phyloP scores from a whole-genome alignment of 2,329 filamentous ascomycete species.

The Fusarium keratoplasticum region DNA sequence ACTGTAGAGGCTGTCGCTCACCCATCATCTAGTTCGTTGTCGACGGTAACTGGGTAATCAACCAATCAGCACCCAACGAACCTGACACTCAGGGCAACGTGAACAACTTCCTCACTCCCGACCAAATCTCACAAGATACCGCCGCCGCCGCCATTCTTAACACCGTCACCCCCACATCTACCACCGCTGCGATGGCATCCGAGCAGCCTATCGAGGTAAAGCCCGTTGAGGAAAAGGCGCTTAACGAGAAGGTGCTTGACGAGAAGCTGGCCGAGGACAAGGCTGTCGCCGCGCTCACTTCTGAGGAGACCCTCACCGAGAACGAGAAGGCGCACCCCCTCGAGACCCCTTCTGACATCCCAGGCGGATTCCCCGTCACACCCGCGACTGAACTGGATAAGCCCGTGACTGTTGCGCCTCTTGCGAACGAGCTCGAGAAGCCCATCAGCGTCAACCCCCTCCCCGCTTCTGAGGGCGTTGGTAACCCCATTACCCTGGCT shows the following conservation, averaged over 20 bases:
- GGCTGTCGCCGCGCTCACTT: constrained; percentile 16
- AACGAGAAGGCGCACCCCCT: constrained; percentile 46
- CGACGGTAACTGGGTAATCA: constrained; percentile 89
- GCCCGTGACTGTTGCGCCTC: constrained; percentile 68
- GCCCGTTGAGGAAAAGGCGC: constrained; percentile 19
- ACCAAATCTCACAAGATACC: constrained; percentile 69
- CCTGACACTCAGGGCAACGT: constrained; percentile 85
- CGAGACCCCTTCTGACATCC: constrained; percentile 51
- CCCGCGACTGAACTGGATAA: constrained; percentile 66
- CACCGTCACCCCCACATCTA: constrained; percentile 75
- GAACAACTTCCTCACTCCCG: constrained; percentile 89
- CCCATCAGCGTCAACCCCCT: constrained; percentile 70
- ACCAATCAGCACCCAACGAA: constrained; percentile 84
- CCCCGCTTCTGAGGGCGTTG: constrained; percentile 70
- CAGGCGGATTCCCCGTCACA: constrained; percentile 72
- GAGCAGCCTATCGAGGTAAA: constrained; percentile 66
- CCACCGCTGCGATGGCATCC: constrained; percentile 75
- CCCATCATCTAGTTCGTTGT: constrained; percentile 82
- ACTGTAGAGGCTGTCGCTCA: constrained; percentile 37
- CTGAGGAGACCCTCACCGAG: constrained; percentile 24
- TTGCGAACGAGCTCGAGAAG: constrained; percentile 63
- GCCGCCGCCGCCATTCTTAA: constrained; percentile 68
- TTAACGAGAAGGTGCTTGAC: constrained; percentile 40
- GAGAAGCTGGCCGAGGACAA: constrained; percentile 27
- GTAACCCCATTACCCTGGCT: constrained; percentile 83